Conservation (phyloP, 345 rosid genomes). For the Pistacia vera region DNA sequence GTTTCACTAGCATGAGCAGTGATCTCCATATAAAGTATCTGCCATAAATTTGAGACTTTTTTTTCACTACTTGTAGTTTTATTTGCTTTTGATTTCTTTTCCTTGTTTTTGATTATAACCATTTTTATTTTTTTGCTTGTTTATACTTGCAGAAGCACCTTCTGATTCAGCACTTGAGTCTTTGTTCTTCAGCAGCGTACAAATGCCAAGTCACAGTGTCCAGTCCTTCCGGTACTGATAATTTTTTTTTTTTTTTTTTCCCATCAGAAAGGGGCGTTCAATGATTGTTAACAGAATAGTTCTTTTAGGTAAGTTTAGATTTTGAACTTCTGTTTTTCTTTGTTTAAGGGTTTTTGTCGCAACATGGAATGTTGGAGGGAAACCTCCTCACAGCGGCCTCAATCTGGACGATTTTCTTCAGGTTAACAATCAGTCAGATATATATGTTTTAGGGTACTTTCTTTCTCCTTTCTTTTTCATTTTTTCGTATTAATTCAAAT, state of each 20-base stretch:
- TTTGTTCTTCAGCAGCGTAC: slow-evolving; percentile 34
- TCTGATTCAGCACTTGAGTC: slow-evolving; percentile 49
- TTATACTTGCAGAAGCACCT: slow-evolving; percentile 45
- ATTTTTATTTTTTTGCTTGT: slow-evolving; percentile 17
- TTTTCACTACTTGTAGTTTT: neutral
- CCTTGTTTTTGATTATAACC: slow-evolving; percentile 11
- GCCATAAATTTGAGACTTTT: neutral
- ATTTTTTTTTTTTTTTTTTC: slow-evolving; percentile 14
- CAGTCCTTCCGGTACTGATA: slow-evolving; percentile 64
- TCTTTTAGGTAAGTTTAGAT: neutral
- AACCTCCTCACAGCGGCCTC: slow-evolving; percentile 64
- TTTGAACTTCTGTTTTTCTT: neutral
- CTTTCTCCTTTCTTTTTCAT: slow-evolving; percentile 4
- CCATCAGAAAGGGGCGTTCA: neutral
- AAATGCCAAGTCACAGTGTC: slow-evolving; percentile 44
- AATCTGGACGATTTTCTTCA: slow-evolving; percentile 75
- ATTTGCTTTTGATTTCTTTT: neutral
- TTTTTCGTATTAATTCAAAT: neutral
- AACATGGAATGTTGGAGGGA: slow-evolving; percentile 98
- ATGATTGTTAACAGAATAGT: neutral
- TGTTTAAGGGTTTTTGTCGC: slow-evolving; percentile 76
- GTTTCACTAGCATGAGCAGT: slow-evolving; percentile 16
- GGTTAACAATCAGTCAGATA: slow-evolving; percentile 57
- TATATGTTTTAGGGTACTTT: slow-evolving; percentile 81
- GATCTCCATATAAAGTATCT: slow-evolving; percentile 26